phyloP scores from a whole-genome alignment of 1,139 yeast genomes.

The Lodderomyces metapsilosis region DNA sequence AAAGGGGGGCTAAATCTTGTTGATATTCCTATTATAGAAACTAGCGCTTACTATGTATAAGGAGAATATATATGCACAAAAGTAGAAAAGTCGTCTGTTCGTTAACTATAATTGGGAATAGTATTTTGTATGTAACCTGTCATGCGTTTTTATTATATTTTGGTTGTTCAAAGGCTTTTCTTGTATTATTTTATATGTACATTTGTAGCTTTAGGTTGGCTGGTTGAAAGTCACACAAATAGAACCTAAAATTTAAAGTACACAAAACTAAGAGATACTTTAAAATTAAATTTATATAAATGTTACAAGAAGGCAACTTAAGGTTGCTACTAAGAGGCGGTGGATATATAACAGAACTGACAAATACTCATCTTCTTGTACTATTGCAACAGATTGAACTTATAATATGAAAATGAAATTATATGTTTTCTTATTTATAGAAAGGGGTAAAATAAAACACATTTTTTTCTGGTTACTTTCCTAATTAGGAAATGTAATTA shows the following conservation, averaged over 20 bases:
- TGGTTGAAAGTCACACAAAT: not conserved
- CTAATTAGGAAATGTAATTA: conserved; percentile 7
- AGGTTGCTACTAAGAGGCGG: too few species aligned
- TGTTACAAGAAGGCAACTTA: not conserved
- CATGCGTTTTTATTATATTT: too few species aligned
- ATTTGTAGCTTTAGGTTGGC: not conserved
- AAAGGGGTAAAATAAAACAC: not conserved
- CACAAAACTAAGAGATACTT: not conserved
- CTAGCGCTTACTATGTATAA: too few species aligned
- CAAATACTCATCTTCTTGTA: too few species aligned
- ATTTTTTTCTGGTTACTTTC: conserved; percentile 1
- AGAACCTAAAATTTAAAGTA: not conserved
- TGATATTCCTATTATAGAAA: not conserved
- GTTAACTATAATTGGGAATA: too few species aligned
- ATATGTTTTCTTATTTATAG: too few species aligned
- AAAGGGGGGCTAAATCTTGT: not conserved
- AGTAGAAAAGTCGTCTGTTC: too few species aligned
- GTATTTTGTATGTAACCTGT: too few species aligned
- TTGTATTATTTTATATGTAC: not conserved
- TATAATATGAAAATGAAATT: too few species aligned
- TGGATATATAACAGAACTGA: not conserved
- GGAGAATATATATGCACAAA: too few species aligned
- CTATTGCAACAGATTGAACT: too few species aligned
- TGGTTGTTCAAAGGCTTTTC: too few species aligned
- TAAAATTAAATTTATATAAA: not conserved